Percentiles rank a stretch among this genome's conserved stretches.
phyloP scores from a whole-genome alignment of 768 basidiomycete genomes.

The Termitomyces sp. region DNA sequence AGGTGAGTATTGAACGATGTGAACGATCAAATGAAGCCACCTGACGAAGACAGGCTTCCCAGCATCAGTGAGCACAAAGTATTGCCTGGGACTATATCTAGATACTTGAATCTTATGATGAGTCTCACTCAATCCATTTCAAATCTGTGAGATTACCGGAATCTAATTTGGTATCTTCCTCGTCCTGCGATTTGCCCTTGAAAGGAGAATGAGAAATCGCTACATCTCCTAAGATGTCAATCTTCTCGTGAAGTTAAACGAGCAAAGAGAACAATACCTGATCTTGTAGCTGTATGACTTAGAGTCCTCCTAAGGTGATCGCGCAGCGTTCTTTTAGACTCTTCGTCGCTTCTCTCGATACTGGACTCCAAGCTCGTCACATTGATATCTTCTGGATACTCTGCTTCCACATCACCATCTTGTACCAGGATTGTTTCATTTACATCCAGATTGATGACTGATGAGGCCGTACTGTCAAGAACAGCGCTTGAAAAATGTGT shows the following conservation, averaged over 20 bases:
- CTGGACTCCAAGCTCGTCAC: constrained; percentile 36
- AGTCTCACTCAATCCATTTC: background rate
- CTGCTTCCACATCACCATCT: constrained; percentile 59
- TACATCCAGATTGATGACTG: constrained; percentile 60
- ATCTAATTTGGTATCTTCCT: constrained; percentile 34
- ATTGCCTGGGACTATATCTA: constrained; percentile 59
- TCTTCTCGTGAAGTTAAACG: background rate
- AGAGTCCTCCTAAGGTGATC: constrained; percentile 70
- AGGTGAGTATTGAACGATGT: background rate
- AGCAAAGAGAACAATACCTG: constrained; percentile 30
- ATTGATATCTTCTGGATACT: constrained; percentile 47
- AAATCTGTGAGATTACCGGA: constrained; percentile 25
- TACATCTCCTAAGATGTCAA: constrained; percentile 19
- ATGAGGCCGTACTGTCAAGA: constrained; percentile 65
- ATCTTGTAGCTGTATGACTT: constrained; percentile 39
- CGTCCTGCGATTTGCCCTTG: constrained; percentile 25
- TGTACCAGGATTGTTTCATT: constrained; percentile 67
- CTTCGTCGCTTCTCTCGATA: constrained; percentile 39
- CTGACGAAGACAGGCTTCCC: constrained; percentile 97
- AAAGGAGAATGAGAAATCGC: constrained; percentile 21
- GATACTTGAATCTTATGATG: constrained; percentile 23
- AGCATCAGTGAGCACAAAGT: constrained; percentile 90
- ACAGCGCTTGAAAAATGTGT: constrained; percentile 24
- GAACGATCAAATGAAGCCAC: constrained; percentile 31
- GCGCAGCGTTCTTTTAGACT: constrained; percentile 57